phyloP scores from a whole-genome alignment of 2,329 filamentous ascomycete genomes.

The Hypoxylon rubiginosum region DNA sequence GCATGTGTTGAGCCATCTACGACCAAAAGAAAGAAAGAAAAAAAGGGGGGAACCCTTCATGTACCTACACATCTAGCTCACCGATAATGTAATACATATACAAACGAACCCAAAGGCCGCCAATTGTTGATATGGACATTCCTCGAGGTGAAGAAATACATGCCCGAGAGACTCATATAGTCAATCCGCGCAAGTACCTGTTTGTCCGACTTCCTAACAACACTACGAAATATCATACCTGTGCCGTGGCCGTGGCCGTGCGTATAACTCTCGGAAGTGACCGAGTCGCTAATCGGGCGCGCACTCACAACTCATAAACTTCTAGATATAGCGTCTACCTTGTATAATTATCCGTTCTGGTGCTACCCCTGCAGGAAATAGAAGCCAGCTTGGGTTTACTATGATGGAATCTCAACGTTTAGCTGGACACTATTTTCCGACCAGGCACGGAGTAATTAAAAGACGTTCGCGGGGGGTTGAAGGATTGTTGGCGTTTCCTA shows the following conservation, averaged over 20 bases:
- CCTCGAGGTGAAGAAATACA: no score
- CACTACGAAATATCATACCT: not conserved
- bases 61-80: slow-evolving; percentile 5
- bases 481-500: not conserved
- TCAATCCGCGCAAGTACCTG: no score
- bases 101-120: not conserved
- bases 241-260: not conserved
- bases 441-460: slow-evolving; percentile 14
- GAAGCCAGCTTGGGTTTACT: not conserved
- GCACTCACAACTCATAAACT: no score
- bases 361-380: not conserved
- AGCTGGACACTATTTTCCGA: slow-evolving; percentile 1
- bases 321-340: no score
- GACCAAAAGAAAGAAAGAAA: not conserved
- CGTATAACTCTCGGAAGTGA: not conserved
- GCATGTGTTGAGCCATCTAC: not conserved
- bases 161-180: no score
- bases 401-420: slow-evolving; percentile 7
- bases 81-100: slow-evolving; percentile 14
- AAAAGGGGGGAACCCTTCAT: not conserved
- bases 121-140: no score
- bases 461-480: slow-evolving; percentile 3
- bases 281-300: slow-evolving; percentile 7
- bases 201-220: not conserved
- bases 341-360: not conserved